phyloP scores from a whole-genome alignment of 768 basidiomycete genomes.

The Auricularia heimuer region DNA sequence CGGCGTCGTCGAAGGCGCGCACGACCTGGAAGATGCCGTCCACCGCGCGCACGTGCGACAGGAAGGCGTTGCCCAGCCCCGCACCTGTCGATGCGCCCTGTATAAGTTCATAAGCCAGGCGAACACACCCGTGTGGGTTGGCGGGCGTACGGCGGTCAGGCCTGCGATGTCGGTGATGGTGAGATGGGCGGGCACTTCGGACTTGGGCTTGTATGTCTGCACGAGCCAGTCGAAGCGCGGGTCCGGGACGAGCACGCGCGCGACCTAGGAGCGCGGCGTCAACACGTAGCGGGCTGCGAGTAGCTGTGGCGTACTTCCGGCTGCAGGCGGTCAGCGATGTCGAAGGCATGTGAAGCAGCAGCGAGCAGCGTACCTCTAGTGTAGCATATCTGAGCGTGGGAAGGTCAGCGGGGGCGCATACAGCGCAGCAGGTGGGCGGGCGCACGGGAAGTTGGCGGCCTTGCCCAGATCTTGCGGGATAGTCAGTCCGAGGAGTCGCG shows the following conservation, averaged over 20 bases:
- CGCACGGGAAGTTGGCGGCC: slow-evolving; percentile 83
- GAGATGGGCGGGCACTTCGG: slow-evolving; percentile 84
- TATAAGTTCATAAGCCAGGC: slow-evolving; percentile 1
- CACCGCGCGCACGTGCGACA: slow-evolving; percentile 95
- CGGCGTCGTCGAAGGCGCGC: slow-evolving; percentile 97
- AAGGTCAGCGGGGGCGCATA: not conserved
- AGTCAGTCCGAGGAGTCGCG: not conserved
- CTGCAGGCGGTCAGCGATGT: not conserved
- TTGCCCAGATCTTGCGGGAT: slow-evolving; percentile 64
- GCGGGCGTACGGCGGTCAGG: slow-evolving; percentile 67
- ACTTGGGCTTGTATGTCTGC: slow-evolving; percentile 79
- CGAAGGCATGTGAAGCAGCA: slow-evolving; percentile 1
- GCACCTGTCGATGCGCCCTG: slow-evolving; percentile 96
- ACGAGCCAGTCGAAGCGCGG: slow-evolving; percentile 90
- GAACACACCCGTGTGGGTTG: not conserved
- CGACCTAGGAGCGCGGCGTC: slow-evolving; percentile 23
- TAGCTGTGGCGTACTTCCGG: slow-evolving; percentile 30
- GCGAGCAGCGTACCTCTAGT: slow-evolving; percentile 46
- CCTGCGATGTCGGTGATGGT: slow-evolving; percentile 99
- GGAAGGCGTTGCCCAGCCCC: slow-evolving; percentile 93
- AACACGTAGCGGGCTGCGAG: not conserved
- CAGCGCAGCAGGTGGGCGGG: not conserved
- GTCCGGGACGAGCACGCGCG: slow-evolving; percentile 94
- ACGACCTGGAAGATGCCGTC: slow-evolving; percentile 99
- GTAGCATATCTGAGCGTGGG: slow-evolving; percentile 48